These are phyloP conservation scores for Euphorbia lathyris DNA, from an alignment of 345 rosid genomes.

Conservation along the genomic window DNA sequence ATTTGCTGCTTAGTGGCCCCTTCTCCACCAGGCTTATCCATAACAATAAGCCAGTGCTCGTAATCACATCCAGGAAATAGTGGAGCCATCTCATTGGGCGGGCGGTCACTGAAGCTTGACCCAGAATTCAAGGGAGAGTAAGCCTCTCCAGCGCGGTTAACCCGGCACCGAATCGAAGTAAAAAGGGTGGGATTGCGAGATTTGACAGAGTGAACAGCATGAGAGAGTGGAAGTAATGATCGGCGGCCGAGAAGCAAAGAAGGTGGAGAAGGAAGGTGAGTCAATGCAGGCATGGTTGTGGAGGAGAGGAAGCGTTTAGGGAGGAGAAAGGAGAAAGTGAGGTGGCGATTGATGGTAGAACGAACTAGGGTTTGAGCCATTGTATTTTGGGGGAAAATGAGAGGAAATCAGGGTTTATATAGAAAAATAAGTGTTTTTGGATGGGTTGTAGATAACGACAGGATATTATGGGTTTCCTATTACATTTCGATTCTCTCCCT, in stretches of 20 bases:
- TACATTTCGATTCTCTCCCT: too few species aligned
- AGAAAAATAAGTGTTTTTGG: too few species aligned
- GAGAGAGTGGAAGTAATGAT: slow-evolving; percentile 30
- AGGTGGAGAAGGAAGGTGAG: slow-evolving; percentile 40
- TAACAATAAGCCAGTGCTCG: slow-evolving; percentile 94
- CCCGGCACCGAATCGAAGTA: slow-evolving; percentile 60
- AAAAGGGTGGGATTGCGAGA: slow-evolving; percentile 33
- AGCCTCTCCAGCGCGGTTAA: slow-evolving; percentile 66
- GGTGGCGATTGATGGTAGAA: slow-evolving; percentile 44
- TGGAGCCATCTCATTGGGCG: slow-evolving; percentile 94
- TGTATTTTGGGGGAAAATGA: too few species aligned
- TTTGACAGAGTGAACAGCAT: slow-evolving; percentile 20
- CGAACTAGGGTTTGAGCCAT: slow-evolving; percentile 72
- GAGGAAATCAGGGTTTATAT: too few species aligned
- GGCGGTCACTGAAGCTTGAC: slow-evolving; percentile 87
- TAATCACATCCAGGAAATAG: slow-evolving; percentile 94
- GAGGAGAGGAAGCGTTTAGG: slow-evolving; percentile 44
- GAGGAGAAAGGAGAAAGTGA: slow-evolving; percentile 23
- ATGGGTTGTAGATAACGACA: too few species aligned
- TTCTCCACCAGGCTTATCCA: slow-evolving; percentile 93
- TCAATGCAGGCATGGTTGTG: slow-evolving; percentile 9
- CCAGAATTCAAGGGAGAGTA: slow-evolving; percentile 91
- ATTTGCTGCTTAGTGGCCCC: slow-evolving; percentile 86
- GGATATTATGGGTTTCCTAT: too few species aligned
- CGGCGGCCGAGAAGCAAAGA: slow-evolving; percentile 41